Evolutionary conservation across 257 asterid genomes (phyloP).

Genomic region (Cruciata laevipes): DNA sequence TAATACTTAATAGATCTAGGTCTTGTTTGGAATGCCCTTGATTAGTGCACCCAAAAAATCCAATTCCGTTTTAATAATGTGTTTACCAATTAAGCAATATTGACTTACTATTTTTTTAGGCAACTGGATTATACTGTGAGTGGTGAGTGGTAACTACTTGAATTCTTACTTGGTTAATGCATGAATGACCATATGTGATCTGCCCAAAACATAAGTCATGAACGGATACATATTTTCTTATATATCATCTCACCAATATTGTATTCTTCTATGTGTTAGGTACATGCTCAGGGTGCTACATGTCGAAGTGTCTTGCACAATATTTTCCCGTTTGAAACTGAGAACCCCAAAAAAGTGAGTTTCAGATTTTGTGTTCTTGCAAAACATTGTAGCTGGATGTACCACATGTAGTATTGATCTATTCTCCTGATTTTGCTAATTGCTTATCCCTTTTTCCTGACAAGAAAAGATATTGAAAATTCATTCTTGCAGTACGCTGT

Average conservation of each 20-base stretch:
- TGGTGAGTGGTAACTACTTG: not conserved
- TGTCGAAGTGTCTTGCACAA: constrained; percentile 67
- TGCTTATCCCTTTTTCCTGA: not conserved
- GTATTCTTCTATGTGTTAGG: constrained; percentile 37
- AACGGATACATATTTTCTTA: not conserved
- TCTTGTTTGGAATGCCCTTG: not conserved
- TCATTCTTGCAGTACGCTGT: too few species aligned
- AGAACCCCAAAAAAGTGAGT: constrained; percentile 61
- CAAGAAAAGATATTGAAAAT: constrained; percentile 4
- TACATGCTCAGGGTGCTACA: constrained; percentile 85
- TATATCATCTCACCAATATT: constrained; percentile 16
- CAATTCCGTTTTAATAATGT: not conserved
- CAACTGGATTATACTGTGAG: too few species aligned
- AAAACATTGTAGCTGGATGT: not conserved
- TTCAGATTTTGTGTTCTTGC: not conserved
- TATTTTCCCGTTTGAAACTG: constrained; percentile 66
- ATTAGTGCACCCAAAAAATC: not conserved
- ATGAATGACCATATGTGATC: not conserved
- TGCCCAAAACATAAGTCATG: not conserved
- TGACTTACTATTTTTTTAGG: not conserved
- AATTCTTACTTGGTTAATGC: not conserved
- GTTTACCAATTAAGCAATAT: not conserved
- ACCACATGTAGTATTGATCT: not conserved
- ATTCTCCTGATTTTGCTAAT: too few species aligned
- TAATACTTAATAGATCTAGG: too few species aligned